A percentile compares a stretch with the other conserved stretches of the same genome.
phyloP scores from a whole-genome alignment of 805 yeast genomes.

The Cyberlindnera nakhonratchasimensis region DNA sequence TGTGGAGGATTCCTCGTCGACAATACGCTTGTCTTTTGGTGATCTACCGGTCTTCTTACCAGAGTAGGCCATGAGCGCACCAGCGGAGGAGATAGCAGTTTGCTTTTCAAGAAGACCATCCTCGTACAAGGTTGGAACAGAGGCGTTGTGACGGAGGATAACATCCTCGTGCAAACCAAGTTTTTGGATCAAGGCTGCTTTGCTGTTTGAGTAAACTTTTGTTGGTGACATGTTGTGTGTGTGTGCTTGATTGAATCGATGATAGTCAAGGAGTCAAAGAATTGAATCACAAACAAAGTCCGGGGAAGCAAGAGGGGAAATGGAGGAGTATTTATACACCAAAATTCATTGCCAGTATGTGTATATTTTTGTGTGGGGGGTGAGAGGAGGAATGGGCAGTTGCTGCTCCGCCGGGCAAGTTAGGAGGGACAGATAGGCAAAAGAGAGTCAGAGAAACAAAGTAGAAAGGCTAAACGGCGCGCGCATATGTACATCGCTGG shows the following conservation, averaged over 20 bases:
- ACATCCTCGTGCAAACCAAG: conserved; percentile 59
- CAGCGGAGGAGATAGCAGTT: conserved; percentile 87
- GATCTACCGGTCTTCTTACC: conserved; percentile 97
- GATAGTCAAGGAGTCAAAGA: conserved; percentile 4
- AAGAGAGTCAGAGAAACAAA: too few relatives aligned
- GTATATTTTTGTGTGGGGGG: too few relatives aligned
- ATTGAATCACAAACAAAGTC: neutral
- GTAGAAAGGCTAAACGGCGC: too few relatives aligned
- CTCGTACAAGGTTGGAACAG: conserved; percentile 89
- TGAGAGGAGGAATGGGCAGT: conserved; percentile 3
- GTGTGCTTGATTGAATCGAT: conserved; percentile 1
- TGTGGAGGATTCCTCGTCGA: conserved; percentile 84
- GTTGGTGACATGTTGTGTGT: conserved; percentile 28
- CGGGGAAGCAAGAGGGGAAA: conserved; percentile 2
- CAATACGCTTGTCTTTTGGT: conserved; percentile 97
- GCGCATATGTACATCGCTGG: too few relatives aligned
- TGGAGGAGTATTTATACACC: conserved; percentile 8
- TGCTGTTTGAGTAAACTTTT: conserved; percentile 19
- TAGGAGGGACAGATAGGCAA: too few relatives aligned
- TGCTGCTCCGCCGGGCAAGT: conserved; percentile 17
- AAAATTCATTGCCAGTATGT: too few relatives aligned
- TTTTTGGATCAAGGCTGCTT: conserved; percentile 25
- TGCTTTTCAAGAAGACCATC: conserved; percentile 90
- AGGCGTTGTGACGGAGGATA: conserved; percentile 81
- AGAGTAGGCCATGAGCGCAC: conserved; percentile 93